These are phyloP conservation scores for Fusarium ramigenum DNA, from an alignment of 2,329 filamentous ascomycete species.

Conservation along the genomic window DNA sequence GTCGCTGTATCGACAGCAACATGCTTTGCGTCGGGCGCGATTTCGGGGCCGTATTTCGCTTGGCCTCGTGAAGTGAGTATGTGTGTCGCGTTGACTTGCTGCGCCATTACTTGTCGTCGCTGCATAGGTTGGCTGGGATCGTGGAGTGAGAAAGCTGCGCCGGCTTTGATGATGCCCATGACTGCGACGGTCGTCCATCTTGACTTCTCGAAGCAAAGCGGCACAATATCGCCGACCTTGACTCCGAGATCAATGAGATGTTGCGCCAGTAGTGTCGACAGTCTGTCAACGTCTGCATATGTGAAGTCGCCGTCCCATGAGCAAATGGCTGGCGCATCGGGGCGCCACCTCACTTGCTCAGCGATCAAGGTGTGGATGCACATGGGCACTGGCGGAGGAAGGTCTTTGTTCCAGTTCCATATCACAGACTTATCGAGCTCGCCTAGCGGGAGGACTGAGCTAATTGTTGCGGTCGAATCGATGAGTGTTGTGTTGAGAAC, in stretches of 20 bases:
- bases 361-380: slow-evolving; percentile 42
- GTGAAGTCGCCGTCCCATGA: slow-evolving; percentile 47
- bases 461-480: slow-evolving; percentile 8
- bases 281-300: slow-evolving; percentile 39
- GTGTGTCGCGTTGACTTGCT: slow-evolving; percentile 31
- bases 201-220: slow-evolving; percentile 48
- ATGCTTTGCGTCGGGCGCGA: slow-evolving; percentile 31
- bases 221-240: slow-evolving; percentile 41
- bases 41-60: slow-evolving; percentile 22
- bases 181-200: slow-evolving; percentile 44
- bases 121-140: slow-evolving; percentile 42
- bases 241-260: slow-evolving; percentile 38
- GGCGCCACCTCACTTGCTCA: slow-evolving; percentile 36
- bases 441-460: slow-evolving; percentile 31
- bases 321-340: slow-evolving; percentile 41
- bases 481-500: slow-evolving; percentile 38
- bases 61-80: slow-evolving; percentile 36
- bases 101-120: slow-evolving; percentile 36
- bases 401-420: slow-evolving; percentile 40
- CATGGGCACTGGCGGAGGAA: slow-evolving; percentile 20
- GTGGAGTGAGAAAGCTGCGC: slow-evolving; percentile 47
- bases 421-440: slow-evolving; percentile 36
- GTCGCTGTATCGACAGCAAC: slow-evolving; percentile 26
- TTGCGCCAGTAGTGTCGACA: slow-evolving; percentile 38
- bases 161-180: slow-evolving; percentile 47